These are phyloP conservation scores for Sphagnum magellanicum DNA, from an alignment of 228 moss, liverwort and hornwort species.

Conservation along the genomic window DNA sequence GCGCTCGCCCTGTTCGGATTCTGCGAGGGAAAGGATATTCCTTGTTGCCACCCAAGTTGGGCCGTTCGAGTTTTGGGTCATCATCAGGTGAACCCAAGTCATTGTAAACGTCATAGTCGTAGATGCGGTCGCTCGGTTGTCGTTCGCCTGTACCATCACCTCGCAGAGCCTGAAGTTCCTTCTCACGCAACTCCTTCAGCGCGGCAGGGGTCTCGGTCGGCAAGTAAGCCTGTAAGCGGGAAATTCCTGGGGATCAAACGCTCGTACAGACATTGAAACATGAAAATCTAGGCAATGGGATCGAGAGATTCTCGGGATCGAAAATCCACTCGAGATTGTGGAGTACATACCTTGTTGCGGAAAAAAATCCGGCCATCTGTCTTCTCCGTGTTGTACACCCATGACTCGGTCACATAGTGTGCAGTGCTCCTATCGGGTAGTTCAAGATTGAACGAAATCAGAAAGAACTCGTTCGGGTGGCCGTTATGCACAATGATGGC, in stretches of 20 bases:
- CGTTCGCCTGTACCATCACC: slow-evolving; percentile 57
- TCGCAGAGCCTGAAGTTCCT: slow-evolving; percentile 35
- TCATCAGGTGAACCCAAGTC: slow-evolving; percentile 53
- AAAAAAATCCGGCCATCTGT: slow-evolving; percentile 32
- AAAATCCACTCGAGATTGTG: background rate
- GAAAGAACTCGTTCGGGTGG: slow-evolving; percentile 22
- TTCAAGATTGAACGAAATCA: slow-evolving; percentile 16
- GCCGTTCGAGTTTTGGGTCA: slow-evolving; percentile 12
- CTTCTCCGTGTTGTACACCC: slow-evolving; percentile 27
- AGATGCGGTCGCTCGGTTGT: slow-evolving; percentile 47
- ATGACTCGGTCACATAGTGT: slow-evolving; percentile 11
- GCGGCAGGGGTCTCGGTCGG: slow-evolving; percentile 52
- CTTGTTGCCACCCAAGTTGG: slow-evolving; percentile 36
- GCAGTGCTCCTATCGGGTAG: slow-evolving; percentile 4
- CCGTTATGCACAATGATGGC: slow-evolving; percentile 28
- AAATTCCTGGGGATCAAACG: background rate
- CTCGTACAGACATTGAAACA: no score
- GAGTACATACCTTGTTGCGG: slow-evolving; percentile 27
- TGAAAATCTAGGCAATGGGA: background rate
- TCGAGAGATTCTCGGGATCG: background rate
- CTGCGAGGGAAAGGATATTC: slow-evolving; percentile 58
- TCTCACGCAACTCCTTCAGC: slow-evolving; percentile 32
- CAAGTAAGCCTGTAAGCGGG: slow-evolving; percentile 35
- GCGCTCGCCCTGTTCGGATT: slow-evolving; percentile 47
- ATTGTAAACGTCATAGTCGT: slow-evolving; percentile 63